A percentile compares a stretch with the other conserved stretches of the same genome.
Evolutionary conservation across 192 early-diverging fungal species (phyloP).

Genomic region (Entrophospora sp.): DNA sequence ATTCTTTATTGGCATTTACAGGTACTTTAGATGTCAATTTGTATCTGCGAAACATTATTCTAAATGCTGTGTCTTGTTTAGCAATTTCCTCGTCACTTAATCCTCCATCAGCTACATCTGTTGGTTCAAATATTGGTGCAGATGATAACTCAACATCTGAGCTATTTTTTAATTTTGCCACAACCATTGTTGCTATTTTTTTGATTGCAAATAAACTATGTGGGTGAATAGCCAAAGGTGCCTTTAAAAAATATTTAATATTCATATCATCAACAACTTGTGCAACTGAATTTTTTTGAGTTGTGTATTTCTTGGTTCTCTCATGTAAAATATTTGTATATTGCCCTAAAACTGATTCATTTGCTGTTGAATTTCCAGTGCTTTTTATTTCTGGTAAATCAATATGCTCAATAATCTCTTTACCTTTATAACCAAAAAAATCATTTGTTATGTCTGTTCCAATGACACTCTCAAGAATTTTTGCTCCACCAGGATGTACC

Average conservation of each 20-base stretch:
- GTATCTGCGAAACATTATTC: constrained; percentile 16
- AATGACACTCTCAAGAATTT: constrained; percentile 12
- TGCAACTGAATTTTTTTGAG: not conserved
- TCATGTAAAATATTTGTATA: not conserved
- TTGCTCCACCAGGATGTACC: constrained; percentile 15
- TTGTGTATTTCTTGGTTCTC: not conserved
- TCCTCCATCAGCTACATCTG: not conserved
- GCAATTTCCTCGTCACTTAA: not conserved
- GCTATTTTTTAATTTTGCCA: not conserved
- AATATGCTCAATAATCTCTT: too few species aligned
- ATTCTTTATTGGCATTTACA: not conserved
- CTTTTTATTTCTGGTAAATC: too few species aligned
- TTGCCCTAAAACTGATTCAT: not conserved
- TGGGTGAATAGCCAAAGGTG: not conserved
- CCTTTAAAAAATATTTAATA: not conserved
- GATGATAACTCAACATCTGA: not conserved
- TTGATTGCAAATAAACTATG: constrained; percentile 10
- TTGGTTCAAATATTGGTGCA: not conserved
- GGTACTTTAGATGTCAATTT: not conserved
- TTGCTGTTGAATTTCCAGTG: not conserved
- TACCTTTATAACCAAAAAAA: not conserved
- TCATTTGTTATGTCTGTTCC: not conserved
- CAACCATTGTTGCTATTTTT: not conserved
- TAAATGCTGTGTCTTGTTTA: not conserved
- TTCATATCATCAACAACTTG: not conserved